Evolutionary conservation across 768 basidiomycete species (phyloP).

Genomic region (Lactarius tabidus): DNA sequence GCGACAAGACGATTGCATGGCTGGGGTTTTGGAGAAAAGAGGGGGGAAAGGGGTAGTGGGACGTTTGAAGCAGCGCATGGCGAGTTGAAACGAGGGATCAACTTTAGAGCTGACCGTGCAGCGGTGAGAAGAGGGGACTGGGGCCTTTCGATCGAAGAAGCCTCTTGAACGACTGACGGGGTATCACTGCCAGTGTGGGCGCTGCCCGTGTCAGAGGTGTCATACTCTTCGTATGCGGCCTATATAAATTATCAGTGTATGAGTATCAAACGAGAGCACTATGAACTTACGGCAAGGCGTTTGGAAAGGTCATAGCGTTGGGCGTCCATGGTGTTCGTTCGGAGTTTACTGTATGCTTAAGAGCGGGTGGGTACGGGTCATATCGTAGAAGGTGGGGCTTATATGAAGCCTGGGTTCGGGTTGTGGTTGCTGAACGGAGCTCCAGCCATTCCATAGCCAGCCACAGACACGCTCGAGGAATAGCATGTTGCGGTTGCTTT

Average conservation of each 20-base stretch:
- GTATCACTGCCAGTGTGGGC: not conserved
- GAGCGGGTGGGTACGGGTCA: not conserved
- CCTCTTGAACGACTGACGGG: not conserved
- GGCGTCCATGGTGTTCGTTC: constrained; percentile 12
- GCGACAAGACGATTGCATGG: not conserved
- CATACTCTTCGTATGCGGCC: constrained; percentile 6
- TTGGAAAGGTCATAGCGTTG: constrained; percentile 18
- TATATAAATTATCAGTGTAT: not conserved
- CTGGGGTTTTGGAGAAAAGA: not conserved
- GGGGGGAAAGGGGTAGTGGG: constrained; percentile 7
- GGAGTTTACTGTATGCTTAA: not conserved
- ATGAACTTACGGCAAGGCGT: constrained; percentile 10
- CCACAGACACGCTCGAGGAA: constrained; percentile 12
- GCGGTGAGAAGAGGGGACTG: not conserved
- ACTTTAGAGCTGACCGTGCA: not conserved
- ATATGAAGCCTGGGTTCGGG: not conserved
- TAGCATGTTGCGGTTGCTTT: not conserved
- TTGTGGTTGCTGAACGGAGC: constrained; percentile 9
- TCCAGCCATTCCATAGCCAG: constrained; percentile 8
- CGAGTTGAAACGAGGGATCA: not conserved
- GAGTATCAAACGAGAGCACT: not conserved
- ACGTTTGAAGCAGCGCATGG: constrained; percentile 7
- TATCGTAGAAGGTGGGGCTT: not conserved
- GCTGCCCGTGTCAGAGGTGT: not conserved
- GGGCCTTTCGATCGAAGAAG: constrained; percentile 7